Percentiles rank a stretch among this genome's conserved stretches.
Evolutionary conservation across 495 filamentous ascomycete genomes (phyloP).

Genomic region (Letharia lupina): DNA sequence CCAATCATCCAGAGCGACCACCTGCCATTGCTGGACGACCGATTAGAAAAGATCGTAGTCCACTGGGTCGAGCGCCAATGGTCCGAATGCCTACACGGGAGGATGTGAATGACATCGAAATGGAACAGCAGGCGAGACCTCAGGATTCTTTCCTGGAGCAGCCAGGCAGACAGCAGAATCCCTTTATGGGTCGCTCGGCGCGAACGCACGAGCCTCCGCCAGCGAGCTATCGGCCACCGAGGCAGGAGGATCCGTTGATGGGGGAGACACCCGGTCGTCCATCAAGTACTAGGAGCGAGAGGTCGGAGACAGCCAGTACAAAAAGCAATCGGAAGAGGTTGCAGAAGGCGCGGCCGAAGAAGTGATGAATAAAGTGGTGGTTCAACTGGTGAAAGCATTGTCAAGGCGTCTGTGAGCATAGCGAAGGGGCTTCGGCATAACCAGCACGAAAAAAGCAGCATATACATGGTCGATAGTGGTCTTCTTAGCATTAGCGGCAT

Average conservation of each 20-base stretch:
- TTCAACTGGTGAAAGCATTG: neutral
- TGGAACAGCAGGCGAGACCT: conserved; percentile 7
- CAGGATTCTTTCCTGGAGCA: neutral
- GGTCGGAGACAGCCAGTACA: conserved; percentile 10
- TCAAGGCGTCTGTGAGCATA: neutral
- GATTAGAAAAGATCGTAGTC: conserved; percentile 6
- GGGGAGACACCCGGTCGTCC: conserved; percentile 6
- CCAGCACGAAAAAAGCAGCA: neutral
- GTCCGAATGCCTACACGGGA: conserved; percentile 11
- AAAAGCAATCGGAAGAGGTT: conserved; percentile 6
- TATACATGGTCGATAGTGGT: neutral
- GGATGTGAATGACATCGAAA: conserved; percentile 5
- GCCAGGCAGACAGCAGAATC: conserved; percentile 3
- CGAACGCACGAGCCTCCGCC: conserved; percentile 12
- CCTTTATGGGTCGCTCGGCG: conserved; percentile 2
- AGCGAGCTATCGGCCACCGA: conserved; percentile 13
- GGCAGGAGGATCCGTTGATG: conserved; percentile 7
- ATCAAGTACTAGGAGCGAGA: conserved; percentile 3
- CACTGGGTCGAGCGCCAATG: conserved; percentile 12
- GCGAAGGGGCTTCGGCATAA: neutral
- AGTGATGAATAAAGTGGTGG: neutral
- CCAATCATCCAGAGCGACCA: neutral
- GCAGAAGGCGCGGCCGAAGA: conserved; percentile 11
- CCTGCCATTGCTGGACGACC: neutral
- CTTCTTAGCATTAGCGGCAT: neutral